Conservation (phyloP, 352 stramenopile genomes). For the Pythium dissimile region DNA sequence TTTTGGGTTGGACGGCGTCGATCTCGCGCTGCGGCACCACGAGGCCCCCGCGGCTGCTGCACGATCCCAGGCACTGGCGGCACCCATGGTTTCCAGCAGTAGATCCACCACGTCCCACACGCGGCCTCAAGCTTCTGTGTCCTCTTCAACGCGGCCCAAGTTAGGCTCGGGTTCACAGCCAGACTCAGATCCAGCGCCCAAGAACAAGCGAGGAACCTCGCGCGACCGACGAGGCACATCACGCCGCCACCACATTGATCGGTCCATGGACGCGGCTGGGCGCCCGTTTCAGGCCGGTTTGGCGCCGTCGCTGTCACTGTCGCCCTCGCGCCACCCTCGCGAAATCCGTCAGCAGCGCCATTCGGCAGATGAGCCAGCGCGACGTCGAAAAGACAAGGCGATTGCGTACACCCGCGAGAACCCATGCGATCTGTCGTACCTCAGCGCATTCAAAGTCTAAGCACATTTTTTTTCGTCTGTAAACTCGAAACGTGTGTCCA, state of each 20-base stretch:
- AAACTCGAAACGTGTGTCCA: too few relatives aligned
- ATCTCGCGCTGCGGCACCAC: slow-evolving; percentile 1
- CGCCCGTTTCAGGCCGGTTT: background rate
- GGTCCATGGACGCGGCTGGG: background rate
- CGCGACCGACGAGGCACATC: slow-evolving; percentile 1
- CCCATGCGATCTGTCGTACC: slow-evolving; percentile 52
- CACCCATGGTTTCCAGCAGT: background rate
- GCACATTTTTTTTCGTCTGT: background rate
- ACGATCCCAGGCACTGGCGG: background rate
- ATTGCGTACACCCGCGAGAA: slow-evolving; percentile 32
- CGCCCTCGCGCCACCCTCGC: background rate
- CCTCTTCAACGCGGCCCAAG: background rate
- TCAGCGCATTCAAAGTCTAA: slow-evolving; percentile 47
- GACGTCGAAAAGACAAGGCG: background rate
- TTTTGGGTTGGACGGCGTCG: slow-evolving; percentile 8
- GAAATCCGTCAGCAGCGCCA: background rate
- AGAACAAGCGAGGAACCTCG: background rate
- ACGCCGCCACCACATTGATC: slow-evolving; percentile 7
- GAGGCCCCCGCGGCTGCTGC: background rate
- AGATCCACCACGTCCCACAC: background rate
- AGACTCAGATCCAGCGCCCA: background rate
- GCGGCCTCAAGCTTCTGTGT: background rate
- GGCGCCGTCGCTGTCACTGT: background rate
- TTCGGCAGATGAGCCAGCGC: slow-evolving; percentile 5
- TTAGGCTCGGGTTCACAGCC: background rate